These are phyloP conservation scores for Monosporozyma yasuniensis DNA, from an alignment of 805 yeast genomes.

Conservation along the genomic window DNA sequence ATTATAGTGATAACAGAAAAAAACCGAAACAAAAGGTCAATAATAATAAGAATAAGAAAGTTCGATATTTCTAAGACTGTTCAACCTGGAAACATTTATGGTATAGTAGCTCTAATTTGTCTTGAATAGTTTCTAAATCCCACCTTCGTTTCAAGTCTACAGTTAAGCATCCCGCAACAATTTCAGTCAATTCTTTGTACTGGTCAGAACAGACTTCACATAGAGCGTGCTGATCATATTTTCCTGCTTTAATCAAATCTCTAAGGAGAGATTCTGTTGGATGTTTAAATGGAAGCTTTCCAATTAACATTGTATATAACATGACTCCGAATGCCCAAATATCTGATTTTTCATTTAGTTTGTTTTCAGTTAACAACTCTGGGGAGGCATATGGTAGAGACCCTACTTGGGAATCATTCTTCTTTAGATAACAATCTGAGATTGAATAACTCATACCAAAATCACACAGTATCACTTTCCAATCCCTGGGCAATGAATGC, in stretches of 20 bases:
- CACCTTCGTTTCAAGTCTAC: slow-evolving; percentile 44
- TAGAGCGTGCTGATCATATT: slow-evolving; percentile 43
- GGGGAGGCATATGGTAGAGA: slow-evolving; percentile 92
- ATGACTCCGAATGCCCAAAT: slow-evolving; percentile 88
- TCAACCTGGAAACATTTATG: background rate
- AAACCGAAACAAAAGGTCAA: background rate
- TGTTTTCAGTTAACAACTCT: slow-evolving; percentile 42
- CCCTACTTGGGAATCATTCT: slow-evolving; percentile 51
- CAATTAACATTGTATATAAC: slow-evolving; percentile 61
- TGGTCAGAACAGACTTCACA: slow-evolving; percentile 31
- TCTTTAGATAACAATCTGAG: slow-evolving; percentile 4
- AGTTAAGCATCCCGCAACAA: slow-evolving; percentile 40
- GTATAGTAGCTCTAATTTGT: slow-evolving; percentile 5
- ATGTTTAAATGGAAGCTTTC: slow-evolving; percentile 75
- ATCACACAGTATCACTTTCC: slow-evolving; percentile 59
- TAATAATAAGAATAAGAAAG: background rate
- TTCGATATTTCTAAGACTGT: background rate
- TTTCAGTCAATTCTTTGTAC: background rate
- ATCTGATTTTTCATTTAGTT: slow-evolving; percentile 57
- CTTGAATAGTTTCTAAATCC: slow-evolving; percentile 35
- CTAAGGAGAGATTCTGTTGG: slow-evolving; percentile 73
- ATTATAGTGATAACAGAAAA: background rate
- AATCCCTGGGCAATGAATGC: slow-evolving; percentile 5
- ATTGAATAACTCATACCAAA: slow-evolving; percentile 65
- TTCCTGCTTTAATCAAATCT: slow-evolving; percentile 60